These are phyloP conservation scores for Spathaspora arborariae DNA, from an alignment of 805 yeast species.

Conservation along the genomic window DNA sequence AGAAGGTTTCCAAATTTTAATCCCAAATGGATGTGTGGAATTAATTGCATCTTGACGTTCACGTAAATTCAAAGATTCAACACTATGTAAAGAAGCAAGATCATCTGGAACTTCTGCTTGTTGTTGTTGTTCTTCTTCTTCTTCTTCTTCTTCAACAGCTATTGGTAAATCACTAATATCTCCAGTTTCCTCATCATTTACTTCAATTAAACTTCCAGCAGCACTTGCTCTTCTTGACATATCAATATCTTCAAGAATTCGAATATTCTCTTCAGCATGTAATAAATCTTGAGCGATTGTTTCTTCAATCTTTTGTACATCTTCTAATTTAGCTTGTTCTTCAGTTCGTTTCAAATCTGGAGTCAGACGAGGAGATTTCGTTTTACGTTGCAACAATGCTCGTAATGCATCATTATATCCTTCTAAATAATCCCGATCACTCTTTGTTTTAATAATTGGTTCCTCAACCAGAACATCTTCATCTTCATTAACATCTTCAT, in stretches of 20 bases:
- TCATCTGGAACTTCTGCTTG: slow-evolving; percentile 12
- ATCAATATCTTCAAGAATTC: slow-evolving; percentile 12
- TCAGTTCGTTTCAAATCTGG: slow-evolving; percentile 5
- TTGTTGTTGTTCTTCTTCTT: background rate
- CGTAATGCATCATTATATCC: slow-evolving; percentile 72
- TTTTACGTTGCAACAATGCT: slow-evolving; percentile 23
- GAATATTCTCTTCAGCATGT: slow-evolving; percentile 21
- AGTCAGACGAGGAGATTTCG: slow-evolving; percentile 6
- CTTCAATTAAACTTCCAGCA: slow-evolving; percentile 10
- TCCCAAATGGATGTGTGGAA: slow-evolving; percentile 96
- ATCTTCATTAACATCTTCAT: slow-evolving; percentile 53
- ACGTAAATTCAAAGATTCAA: slow-evolving; percentile 81
- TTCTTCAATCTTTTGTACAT: slow-evolving; percentile 7
- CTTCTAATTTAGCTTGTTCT: slow-evolving; percentile 2
- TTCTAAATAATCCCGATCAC: slow-evolving; percentile 50
- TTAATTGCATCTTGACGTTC: slow-evolving; percentile 96
- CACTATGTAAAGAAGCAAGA: slow-evolving; percentile 40
- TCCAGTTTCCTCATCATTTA: slow-evolving; percentile 11
- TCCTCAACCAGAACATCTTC: slow-evolving; percentile 40
- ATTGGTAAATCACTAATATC: slow-evolving; percentile 4
- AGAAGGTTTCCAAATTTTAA: slow-evolving; percentile 98
- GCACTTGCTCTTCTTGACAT: slow-evolving; percentile 11
- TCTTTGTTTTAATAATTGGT: slow-evolving; percentile 6
- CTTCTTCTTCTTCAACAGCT: slow-evolving; percentile 14
- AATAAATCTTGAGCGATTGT: slow-evolving; percentile 12